phyloP scores from a whole-genome alignment of 73 alveolate species.

The Blepharisma japonicum region DNA sequence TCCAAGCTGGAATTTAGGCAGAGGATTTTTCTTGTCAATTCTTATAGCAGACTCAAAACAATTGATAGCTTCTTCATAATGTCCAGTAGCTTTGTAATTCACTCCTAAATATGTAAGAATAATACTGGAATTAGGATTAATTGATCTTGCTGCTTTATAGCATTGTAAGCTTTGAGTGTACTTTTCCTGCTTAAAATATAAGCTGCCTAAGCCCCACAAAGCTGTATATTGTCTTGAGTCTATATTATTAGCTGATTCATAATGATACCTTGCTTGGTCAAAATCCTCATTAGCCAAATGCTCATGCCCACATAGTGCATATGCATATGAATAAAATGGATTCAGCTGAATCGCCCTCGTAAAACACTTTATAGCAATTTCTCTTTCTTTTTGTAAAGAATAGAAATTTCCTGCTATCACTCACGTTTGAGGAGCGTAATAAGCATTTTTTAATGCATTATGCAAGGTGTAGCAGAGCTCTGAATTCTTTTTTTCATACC shows the following conservation, averaged over 20 bases:
- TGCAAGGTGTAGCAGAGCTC: slow-evolving; percentile 18
- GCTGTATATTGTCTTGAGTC: slow-evolving; percentile 89
- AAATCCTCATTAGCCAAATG: slow-evolving; percentile 85
- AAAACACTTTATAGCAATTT: slow-evolving; percentile 85
- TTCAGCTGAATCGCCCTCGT: slow-evolving; percentile 83
- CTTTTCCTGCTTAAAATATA: slow-evolving; percentile 82
- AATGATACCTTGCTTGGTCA: slow-evolving; percentile 76
- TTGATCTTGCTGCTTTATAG: slow-evolving; percentile 61
- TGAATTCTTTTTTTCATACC: slow-evolving; percentile 19
- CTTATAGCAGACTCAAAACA: slow-evolving; percentile 66
- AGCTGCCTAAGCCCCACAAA: slow-evolving; percentile 94
- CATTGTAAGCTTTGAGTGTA: slow-evolving; percentile 69
- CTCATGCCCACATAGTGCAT: slow-evolving; percentile 91
- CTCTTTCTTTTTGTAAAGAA: slow-evolving; percentile 87
- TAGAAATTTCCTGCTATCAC: slow-evolving; percentile 85
- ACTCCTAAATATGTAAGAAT: slow-evolving; percentile 82
- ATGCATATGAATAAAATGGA: slow-evolving; percentile 76
- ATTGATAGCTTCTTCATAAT: slow-evolving; percentile 62
- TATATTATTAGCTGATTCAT: slow-evolving; percentile 66
- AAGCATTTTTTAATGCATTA: slow-evolving; percentile 70
- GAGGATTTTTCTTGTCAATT: slow-evolving; percentile 73
- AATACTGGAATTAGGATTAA: slow-evolving; percentile 76
- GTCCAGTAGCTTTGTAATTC: slow-evolving; percentile 64
- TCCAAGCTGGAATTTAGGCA: slow-evolving; percentile 72
- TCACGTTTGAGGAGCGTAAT: slow-evolving; percentile 92